phyloP scores from a whole-genome alignment of 306 rosid genomes.

The Pyrus communis region DNA sequence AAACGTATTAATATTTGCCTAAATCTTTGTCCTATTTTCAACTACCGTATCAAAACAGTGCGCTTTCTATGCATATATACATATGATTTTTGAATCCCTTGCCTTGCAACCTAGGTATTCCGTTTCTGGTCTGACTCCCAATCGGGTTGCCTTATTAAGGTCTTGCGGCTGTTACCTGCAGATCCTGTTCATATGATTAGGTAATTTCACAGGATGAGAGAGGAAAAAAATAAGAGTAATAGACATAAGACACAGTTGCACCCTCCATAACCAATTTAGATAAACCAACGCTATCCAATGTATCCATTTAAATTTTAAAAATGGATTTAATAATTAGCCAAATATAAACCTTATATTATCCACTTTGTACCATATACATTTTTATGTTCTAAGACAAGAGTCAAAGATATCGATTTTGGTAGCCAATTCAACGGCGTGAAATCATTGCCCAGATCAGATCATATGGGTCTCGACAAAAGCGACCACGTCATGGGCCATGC shows the following conservation, averaged over 20 bases:
- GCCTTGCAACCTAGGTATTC: no score
- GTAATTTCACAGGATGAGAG: not conserved
- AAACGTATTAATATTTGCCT: not conserved
- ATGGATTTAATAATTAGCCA: not conserved
- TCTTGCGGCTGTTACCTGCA: no score
- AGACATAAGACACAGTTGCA: not conserved
- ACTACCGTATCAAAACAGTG: no score
- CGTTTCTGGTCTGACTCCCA: no score
- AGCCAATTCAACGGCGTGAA: slow-evolving; percentile 19
- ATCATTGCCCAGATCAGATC: not conserved
- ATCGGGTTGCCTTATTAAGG: no score
- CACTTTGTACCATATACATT: not conserved
- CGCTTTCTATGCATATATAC: no score
- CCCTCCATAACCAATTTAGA: slow-evolving; percentile 9
- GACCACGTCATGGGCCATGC: slow-evolving; percentile 16
- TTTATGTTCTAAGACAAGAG: not conserved
- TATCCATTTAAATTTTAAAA: not conserved
- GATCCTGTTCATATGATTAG: not conserved
- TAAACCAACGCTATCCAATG: slow-evolving; percentile 6
- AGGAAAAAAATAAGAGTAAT: not conserved
- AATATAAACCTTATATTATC: not conserved
- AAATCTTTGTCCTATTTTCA: no score
- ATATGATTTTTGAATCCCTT: no score
- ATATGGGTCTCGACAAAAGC: slow-evolving; percentile 17
- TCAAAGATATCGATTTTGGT: slow-evolving; percentile 14